These are phyloP conservation scores for Penicillium sp. DNA, from an alignment of 2,329 filamentous ascomycete species.

Conservation along the genomic window DNA sequence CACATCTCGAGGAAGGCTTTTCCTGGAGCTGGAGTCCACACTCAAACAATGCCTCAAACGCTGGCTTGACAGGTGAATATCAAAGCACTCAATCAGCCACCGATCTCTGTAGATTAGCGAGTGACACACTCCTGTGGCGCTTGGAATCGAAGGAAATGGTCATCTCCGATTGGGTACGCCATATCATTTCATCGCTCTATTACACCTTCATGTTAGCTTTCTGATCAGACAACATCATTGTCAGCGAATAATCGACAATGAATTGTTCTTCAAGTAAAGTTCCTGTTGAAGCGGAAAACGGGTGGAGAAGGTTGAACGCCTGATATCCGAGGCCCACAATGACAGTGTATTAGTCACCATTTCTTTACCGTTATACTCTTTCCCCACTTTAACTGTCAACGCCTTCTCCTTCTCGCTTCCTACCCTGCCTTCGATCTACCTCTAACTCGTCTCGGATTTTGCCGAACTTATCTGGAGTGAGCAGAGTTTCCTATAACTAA, in stretches of 20 bases:
- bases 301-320: neutral
- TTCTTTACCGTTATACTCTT: no score
- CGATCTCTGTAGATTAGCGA: conserved; percentile 2
- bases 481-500: no score
- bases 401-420: no score
- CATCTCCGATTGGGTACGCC: neutral
- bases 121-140: conserved; percentile 3
- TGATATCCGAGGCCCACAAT: neutral
- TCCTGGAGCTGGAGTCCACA: conserved; percentile 1
- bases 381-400: no score
- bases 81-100: conserved; percentile 13
- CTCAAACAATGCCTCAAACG: conserved; percentile 7
- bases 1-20: neutral
- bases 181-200: neutral
- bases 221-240: neutral
- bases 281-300: neutral
- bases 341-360: neutral
- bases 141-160: neutral
- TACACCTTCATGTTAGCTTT: neutral
- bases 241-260: neutral
- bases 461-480: no score
- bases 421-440: no score
- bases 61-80: conserved; percentile 9
- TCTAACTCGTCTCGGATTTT: no score
- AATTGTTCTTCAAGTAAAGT: neutral